A percentile compares a stretch with the other conserved stretches of the same genome.
These are phyloP conservation scores for Monosporozyma servazzii DNA, from an alignment of 805 yeast genomes.

Conservation along the genomic window DNA sequence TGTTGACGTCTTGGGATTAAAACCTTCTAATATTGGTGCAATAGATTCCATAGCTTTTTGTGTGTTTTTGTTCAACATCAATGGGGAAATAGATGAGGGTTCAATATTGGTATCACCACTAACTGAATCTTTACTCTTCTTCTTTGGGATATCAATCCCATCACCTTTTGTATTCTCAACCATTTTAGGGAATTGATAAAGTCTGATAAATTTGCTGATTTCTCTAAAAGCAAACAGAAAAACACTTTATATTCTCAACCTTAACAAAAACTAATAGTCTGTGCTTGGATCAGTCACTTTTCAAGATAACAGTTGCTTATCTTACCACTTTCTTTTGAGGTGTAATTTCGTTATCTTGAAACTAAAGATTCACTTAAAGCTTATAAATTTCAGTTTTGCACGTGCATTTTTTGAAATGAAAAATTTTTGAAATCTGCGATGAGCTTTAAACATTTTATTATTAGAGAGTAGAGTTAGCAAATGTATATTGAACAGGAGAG, in stretches of 20 bases:
- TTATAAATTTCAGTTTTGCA: background rate
- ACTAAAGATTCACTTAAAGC: background rate
- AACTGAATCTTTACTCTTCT: background rate
- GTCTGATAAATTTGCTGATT: background rate
- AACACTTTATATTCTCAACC: background rate
- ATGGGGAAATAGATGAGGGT: slow-evolving; percentile 22
- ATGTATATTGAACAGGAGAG: background rate
- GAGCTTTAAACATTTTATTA: slow-evolving; percentile 1
- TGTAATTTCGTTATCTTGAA: background rate
- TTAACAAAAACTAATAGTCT: background rate
- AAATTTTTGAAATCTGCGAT: slow-evolving; percentile 5
- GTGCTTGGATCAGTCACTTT: background rate
- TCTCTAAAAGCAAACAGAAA: background rate
- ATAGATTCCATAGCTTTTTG: slow-evolving; percentile 66
- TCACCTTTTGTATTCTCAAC: background rate
- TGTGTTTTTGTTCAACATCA: slow-evolving; percentile 25
- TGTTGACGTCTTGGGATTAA: slow-evolving; percentile 61
- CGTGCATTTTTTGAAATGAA: background rate
- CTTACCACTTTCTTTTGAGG: background rate
- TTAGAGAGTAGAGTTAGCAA: background rate
- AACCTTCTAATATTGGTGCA: slow-evolving; percentile 69
- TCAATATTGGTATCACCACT: background rate
- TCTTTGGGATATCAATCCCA: slow-evolving; percentile 3
- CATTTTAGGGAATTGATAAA: background rate
- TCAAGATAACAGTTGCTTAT: background rate